Evolutionary conservation across 352 stramenopile species (phyloP).

Genomic region (Pythium rhizo-oryzae): DNA sequence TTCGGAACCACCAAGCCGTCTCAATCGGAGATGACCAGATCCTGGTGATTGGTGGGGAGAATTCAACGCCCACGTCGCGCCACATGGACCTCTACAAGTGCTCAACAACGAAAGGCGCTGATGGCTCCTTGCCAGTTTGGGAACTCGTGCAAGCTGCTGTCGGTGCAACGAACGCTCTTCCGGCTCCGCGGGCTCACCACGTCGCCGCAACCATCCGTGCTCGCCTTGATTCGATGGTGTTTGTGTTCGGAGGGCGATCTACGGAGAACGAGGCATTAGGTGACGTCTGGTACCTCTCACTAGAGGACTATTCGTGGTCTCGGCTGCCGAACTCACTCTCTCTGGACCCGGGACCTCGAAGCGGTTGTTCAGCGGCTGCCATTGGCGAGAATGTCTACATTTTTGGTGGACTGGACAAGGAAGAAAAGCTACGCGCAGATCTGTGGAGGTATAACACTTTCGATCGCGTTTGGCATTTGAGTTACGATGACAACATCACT

Average conservation of each 20-base stretch:
- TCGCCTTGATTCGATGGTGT: constrained; percentile 77
- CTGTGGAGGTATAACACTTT: constrained; percentile 90
- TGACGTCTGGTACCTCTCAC: constrained; percentile 81
- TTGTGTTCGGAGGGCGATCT: constrained; percentile 83
- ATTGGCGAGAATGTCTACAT: constrained; percentile 86
- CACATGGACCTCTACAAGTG: constrained; percentile 90
- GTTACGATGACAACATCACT: constrained; percentile 78
- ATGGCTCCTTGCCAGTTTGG: constrained; percentile 76
- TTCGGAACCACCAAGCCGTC: constrained; percentile 81
- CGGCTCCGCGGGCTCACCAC: constrained; percentile 69
- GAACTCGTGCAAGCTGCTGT: constrained; percentile 72
- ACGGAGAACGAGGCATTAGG: constrained; percentile 72
- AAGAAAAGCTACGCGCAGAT: constrained; percentile 76
- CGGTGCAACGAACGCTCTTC: constrained; percentile 65
- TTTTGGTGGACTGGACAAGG: constrained; percentile 81
- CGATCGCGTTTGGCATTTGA: constrained; percentile 86
- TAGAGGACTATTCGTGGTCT: constrained; percentile 85
- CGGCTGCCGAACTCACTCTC: constrained; percentile 71
- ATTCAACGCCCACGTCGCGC: constrained; percentile 61
- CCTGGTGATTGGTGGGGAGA: constrained; percentile 84
- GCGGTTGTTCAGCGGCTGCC: constrained; percentile 65
- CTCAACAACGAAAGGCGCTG: constrained; percentile 49
- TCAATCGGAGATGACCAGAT: constrained; percentile 72
- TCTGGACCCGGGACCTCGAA: constrained; percentile 70
- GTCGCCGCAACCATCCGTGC: constrained; percentile 64